phyloP scores from a whole-genome alignment of 768 basidiomycete genomes.

The Phanerodontia chrysosporium region DNA sequence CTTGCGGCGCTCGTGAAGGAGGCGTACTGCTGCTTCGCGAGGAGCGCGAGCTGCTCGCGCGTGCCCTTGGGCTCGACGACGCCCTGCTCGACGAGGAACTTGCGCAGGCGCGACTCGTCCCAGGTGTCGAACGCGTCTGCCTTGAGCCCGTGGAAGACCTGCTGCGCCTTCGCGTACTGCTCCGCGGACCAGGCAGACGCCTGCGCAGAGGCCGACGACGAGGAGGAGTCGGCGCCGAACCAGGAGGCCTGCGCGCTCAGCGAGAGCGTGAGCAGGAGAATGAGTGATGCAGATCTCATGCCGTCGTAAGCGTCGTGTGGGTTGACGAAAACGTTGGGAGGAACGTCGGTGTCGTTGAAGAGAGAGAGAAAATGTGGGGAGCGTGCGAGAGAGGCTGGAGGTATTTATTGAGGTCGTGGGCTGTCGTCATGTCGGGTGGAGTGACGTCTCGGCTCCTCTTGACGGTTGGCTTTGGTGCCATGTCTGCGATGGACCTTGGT shows the following conservation, averaged over 20 bases:
- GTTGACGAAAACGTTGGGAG: background rate
- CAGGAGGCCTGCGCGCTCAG: constrained; percentile 25
- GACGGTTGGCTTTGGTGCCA: background rate
- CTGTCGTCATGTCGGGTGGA: background rate
- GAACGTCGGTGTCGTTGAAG: background rate
- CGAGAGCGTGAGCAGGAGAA: constrained; percentile 12
- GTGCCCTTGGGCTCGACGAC: constrained; percentile 73
- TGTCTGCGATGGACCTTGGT: background rate
- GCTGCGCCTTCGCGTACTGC: constrained; percentile 61
- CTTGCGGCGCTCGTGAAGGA: constrained; percentile 58
- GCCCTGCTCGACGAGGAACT: constrained; percentile 84
- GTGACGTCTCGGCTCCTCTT: background rate
- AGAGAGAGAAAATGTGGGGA: background rate
- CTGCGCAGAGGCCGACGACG: constrained; percentile 11
- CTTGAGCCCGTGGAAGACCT: constrained; percentile 53
- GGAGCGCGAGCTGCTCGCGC: constrained; percentile 74
- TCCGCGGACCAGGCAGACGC: constrained; percentile 52
- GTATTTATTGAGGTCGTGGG: background rate
- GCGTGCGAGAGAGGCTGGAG: background rate
- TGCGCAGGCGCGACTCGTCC: constrained; percentile 79
- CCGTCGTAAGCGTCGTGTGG: background rate
- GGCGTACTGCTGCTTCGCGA: constrained; percentile 64
- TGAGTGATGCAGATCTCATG: constrained; percentile 4
- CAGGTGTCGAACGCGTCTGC: constrained; percentile 70
- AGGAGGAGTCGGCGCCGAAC: constrained; percentile 23